Evolutionary conservation across 768 basidiomycete species (phyloP), one percentile per base, ranked within the genome.

Genomic region (Boletus eberwhitei): DNA sequence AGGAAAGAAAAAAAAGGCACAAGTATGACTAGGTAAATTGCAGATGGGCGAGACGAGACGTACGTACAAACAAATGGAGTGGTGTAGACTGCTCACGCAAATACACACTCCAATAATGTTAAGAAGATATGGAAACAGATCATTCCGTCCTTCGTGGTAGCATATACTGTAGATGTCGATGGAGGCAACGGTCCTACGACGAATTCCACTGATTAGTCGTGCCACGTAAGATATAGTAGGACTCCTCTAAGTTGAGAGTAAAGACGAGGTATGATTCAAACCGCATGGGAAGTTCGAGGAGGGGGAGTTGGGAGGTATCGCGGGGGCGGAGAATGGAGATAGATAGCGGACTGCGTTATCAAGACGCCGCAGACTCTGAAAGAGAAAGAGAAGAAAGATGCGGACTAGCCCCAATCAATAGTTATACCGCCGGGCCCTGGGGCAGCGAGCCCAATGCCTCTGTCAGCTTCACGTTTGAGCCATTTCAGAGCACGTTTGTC

Each of bases 401-500:
- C 34, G 11, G 47, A 58, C 57, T 63, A 91, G 65, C 85, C 83
- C 90, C 90, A 93, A 57, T 93, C 89, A 59, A 93, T 87, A 49
- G 80, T 74, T 57, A 92, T 73, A 50, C 89, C 88, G 31, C 82
- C 88, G 13, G 87, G 85, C 24, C 79, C 80, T 22, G 83, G 68
- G 35, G 60, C 73, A 38, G 86, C 84, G 40, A 92, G 72, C 39
- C 90, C 90, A 55, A 92, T 87, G 29, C 84, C 82, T 42, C 88
- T 82, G 46, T 89, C 83, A 34, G 83, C 80, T 69, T 92, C 88
- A 47, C 87, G 79, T 66, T 83, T 83, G 39, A 94, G 79, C 87
- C 87, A 94, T 63, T 84, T 87, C 63, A 85, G 63, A 16, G 91
- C 90, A 31, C 89, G 83, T 71, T 87, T 87, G 70, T 93, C 91